Conservation (phyloP, 192 early-diverging fungal species). For the Helicostylum pulchrum region DNA sequence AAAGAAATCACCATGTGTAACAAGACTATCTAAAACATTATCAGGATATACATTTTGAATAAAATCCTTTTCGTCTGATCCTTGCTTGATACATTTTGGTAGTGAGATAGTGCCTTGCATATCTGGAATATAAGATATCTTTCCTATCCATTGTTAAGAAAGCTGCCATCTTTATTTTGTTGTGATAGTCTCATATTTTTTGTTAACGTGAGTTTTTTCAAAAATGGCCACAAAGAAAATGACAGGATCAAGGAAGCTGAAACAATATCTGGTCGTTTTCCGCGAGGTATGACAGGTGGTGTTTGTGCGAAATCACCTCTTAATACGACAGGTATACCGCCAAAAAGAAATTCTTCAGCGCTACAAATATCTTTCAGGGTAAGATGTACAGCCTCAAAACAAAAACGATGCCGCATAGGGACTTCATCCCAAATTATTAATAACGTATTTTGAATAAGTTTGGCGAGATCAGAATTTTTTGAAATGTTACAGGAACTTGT, state of each 20-base stretch:
- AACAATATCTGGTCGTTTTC: not conserved
- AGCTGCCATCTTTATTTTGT: not conserved
- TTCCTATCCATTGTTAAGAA: not conserved
- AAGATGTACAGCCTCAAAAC: conserved; percentile 1
- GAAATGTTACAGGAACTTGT: not conserved
- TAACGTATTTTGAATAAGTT: not conserved
- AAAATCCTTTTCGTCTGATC: not conserved
- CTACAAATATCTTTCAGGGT: not conserved
- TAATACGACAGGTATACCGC: not conserved
- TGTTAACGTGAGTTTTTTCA: not conserved
- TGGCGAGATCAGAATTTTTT: not conserved
- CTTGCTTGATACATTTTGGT: not conserved
- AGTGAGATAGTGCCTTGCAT: not conserved
- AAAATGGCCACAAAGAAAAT: not conserved
- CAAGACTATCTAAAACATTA: not conserved
- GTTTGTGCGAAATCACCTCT: conserved; percentile 4
- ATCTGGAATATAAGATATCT: not conserved
- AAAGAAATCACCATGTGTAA: not conserved
- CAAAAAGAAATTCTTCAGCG: not conserved
- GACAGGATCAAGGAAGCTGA: not conserved
- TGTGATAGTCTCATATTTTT: not conserved
- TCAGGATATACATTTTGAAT: not conserved
- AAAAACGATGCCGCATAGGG: not conserved
- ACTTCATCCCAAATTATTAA: conserved; percentile 13
- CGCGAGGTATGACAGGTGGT: not conserved